phyloP scores from a whole-genome alignment of 768 basidiomycete species.

The Mrakia hoshinonis region DNA sequence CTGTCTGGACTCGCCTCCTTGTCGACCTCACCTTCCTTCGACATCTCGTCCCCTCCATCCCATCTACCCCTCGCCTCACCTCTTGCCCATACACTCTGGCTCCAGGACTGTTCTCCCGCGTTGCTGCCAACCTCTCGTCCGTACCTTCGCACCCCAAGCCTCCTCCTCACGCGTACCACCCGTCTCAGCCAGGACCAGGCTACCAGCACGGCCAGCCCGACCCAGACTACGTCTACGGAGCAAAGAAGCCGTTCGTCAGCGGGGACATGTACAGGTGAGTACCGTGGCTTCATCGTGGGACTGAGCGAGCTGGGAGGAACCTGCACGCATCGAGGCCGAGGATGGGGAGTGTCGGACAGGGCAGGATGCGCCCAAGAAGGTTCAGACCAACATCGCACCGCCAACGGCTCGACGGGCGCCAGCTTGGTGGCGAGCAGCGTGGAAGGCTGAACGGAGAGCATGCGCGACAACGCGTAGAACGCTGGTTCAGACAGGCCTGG shows the following conservation, averaged over 20 bases:
- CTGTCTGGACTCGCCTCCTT: neutral
- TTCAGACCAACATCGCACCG: too few species aligned
- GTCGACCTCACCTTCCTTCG: neutral
- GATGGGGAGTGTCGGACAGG: neutral
- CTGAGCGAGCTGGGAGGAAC: too few species aligned
- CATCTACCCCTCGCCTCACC: neutral
- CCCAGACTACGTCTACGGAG: neutral
- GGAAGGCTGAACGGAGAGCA: too few species aligned
- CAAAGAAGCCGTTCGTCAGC: neutral
- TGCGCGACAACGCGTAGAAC: too few species aligned
- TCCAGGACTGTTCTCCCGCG: slow-evolving; percentile 13
- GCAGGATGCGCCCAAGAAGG: too few species aligned
- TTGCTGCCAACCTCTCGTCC: neutral
- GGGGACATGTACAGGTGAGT: too few species aligned
- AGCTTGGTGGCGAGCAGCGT: too few species aligned
- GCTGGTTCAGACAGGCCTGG: too few species aligned
- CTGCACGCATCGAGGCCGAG: neutral
- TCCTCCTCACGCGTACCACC: neutral
- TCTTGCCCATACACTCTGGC: neutral
- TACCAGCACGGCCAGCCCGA: neutral
- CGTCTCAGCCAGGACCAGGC: neutral
- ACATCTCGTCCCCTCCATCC: neutral
- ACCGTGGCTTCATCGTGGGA: too few species aligned
- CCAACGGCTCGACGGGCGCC: too few species aligned
- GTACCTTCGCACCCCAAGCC: neutral